Percentiles rank a stretch among this genome's conserved stretches.
phyloP scores from a whole-genome alignment of 176 grass and related monocot species.

The Zoysia pacifica region DNA sequence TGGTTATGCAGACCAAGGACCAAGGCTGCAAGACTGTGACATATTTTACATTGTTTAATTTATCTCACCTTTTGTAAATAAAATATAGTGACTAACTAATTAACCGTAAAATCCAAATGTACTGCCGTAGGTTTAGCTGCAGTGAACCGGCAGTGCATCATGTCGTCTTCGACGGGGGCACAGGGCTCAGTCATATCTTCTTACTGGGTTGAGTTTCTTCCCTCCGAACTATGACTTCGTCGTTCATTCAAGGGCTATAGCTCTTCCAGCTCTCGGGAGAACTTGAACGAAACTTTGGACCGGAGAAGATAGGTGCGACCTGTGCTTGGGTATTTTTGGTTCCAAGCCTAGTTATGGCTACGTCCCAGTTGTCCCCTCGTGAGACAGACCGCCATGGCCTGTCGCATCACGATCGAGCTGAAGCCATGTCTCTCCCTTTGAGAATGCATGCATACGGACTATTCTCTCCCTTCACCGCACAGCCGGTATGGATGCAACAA shows the following conservation, averaged over 20 bases:
- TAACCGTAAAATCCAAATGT: not conserved
- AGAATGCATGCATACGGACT: not conserved
- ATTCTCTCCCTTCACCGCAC: conserved; percentile 12
- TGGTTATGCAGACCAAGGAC: not conserved
- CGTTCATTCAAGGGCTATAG: not conserved
- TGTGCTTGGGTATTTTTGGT: conserved; percentile 16
- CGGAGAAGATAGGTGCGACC: conserved; percentile 23
- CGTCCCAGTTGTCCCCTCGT: conserved; percentile 30
- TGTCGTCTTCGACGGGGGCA: conserved; percentile 15
- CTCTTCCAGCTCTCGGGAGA: conserved; percentile 24
- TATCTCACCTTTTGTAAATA: not conserved
- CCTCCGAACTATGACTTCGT: conserved; percentile 23
- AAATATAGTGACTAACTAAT: not conserved
- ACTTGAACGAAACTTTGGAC: conserved; percentile 45
- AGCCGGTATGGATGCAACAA: conserved; percentile 36
- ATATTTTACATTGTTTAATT: not conserved
- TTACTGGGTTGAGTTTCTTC: not conserved
- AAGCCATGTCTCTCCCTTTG: not conserved
- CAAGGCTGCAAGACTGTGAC: not conserved
- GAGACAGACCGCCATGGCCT: conserved; percentile 21
- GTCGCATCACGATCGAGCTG: not conserved
- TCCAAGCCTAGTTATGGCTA: not conserved
- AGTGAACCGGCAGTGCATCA: not conserved
- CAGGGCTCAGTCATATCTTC: conserved; percentile 11
- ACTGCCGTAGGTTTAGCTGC: not conserved